Conservation (phyloP, 2,329 filamentous ascomycete genomes). For the Aspergillus latus region DNA sequence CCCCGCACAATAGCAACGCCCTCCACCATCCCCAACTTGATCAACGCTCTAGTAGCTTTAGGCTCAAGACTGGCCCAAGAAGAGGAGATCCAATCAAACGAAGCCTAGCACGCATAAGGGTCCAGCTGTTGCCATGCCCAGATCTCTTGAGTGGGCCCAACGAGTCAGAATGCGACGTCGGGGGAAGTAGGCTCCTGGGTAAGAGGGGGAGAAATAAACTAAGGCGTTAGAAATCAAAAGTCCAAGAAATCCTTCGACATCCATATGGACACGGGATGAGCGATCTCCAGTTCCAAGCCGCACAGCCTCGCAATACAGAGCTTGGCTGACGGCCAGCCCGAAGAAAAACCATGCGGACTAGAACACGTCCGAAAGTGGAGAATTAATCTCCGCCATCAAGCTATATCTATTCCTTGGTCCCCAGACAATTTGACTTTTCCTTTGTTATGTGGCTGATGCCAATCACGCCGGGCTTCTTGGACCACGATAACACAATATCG, state of each 20-base stretch:
- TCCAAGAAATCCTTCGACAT: not conserved
- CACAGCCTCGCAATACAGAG: slow-evolving; percentile 4
- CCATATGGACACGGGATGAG: not conserved
- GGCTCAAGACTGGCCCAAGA: not conserved
- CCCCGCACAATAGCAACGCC: not conserved
- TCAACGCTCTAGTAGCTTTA: not conserved
- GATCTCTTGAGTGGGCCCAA: not conserved
- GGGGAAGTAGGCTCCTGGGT: not conserved
- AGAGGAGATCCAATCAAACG: not conserved
- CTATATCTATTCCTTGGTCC: slow-evolving; percentile 4
- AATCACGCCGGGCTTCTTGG: slow-evolving; percentile 2
- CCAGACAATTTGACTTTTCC: not conserved
- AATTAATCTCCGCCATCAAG: slow-evolving; percentile 7
- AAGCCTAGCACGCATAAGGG: not conserved
- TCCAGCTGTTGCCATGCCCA: not conserved
- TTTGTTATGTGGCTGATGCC: slow-evolving; percentile 9
- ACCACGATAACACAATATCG: not conserved
- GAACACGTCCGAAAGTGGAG: not conserved
- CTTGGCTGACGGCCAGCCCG: slow-evolving; percentile 8
- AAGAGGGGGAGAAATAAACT: slow-evolving; percentile 4
- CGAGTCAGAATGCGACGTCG: not conserved
- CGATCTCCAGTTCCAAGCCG: slow-evolving; percentile 3
- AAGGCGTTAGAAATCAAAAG: not conserved
- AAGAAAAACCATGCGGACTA: not conserved
- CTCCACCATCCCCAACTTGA: not conserved